Conservation (phyloP, 108 stramenopile genomes). For the Schizochytrium sp. region DNA sequence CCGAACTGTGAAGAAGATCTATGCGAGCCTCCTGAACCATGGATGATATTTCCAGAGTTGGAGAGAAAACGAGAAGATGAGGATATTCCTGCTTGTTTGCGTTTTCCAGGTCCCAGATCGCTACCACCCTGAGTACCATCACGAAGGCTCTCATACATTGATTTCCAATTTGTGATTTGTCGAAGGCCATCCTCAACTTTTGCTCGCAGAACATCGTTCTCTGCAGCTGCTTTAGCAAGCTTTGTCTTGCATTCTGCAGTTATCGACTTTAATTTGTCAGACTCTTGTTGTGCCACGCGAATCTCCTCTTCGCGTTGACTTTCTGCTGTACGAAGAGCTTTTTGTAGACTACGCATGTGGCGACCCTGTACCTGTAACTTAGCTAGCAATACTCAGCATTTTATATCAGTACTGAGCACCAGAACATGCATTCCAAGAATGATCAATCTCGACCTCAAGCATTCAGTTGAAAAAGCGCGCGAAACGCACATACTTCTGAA, state of each 20-base stretch:
- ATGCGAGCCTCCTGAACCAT: too few relatives aligned
- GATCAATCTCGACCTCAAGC: too few relatives aligned
- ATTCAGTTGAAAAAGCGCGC: too few relatives aligned
- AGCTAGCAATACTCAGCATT: not conserved
- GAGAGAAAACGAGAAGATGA: too few relatives aligned
- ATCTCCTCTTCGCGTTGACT: constrained; percentile 18
- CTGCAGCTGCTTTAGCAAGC: not conserved
- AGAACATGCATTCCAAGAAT: too few relatives aligned
- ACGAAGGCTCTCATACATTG: constrained; percentile 24
- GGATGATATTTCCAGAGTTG: too few relatives aligned
- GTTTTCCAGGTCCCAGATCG: constrained; percentile 1
- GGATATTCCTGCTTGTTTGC: not conserved
- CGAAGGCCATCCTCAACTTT: constrained; percentile 20
- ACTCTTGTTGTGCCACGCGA: not conserved
- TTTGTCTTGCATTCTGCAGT: constrained; percentile 7
- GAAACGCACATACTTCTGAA: too few relatives aligned
- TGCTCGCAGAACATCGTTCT: not conserved
- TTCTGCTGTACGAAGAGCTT: constrained; percentile 21
- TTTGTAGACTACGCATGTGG: constrained; percentile 11
- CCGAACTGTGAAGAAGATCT: too few relatives aligned
- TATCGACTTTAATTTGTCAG: not conserved
- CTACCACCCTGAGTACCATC: not conserved
- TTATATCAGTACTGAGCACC: too few relatives aligned
- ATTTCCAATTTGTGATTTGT: constrained; percentile 31
- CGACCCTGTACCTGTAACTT: constrained; percentile 13